Base-by-base conservation (phyloP, 1,139 yeast genomes). In the Debaryomyces sp. region DNA sequence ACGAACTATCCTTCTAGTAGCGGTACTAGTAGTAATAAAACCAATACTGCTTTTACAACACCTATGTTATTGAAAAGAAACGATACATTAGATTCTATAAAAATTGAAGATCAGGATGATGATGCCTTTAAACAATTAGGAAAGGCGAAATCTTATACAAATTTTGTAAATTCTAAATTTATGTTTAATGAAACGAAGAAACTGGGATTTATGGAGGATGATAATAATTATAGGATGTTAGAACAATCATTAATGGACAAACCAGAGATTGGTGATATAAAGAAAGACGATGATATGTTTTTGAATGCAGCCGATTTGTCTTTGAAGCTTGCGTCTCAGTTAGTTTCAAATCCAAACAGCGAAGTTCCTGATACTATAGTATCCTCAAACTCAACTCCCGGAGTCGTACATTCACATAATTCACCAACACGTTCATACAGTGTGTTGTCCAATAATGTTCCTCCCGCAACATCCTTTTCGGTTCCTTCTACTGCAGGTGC, bases 51-150 rank as follows among this genome's bases (percentile, higher is more conserved):
- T 23, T 41, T 46, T 18, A 27, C 37, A 2, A 47, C 52, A 17
- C 57, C 54, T 9, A 58, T 59, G 21, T 47, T 49, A 1, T 53
- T 60, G 24, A 56, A 56, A 47, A 46, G 63, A 36, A 62, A 60
- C 40, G 64, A 61, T 42, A 63, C 68, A 6, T 54, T 71, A 30
- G 76, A 70, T 35, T 62, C 74, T 5, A 66, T 71, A 42, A 63
- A 64, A 38, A 65, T 71, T 45, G 78, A 73, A 50, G 74, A 70
- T 47, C 77, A 73, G 52, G 78, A 74, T 45, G 76, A 74, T 54
- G 79, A 75, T 56, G 80, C 80, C 2, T 66, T 74, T 49, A 71
- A 71, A 50, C 77, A 73, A 53, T 57, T 76, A 47, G 66, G 67
- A 41, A 67, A 73, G 54, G 78, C 77, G 5, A 72, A 71, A 53